A percentile compares a stretch with the other conserved stretches of the same genome.
Evolutionary conservation across 306 rosid species (phyloP).

Genomic region (Vigna trinervia): DNA sequence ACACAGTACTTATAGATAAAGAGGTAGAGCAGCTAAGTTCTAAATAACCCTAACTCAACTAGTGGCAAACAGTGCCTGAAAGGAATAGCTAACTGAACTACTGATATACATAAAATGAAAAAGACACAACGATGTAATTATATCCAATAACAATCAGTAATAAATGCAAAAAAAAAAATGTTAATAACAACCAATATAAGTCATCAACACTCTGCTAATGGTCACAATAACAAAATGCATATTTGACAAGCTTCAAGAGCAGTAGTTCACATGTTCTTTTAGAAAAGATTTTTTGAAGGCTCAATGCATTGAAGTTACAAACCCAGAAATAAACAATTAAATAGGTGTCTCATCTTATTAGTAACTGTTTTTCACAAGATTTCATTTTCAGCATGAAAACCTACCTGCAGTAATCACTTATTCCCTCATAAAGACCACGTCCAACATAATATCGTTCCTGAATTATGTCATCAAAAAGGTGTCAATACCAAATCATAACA

Average conservation of each 20-base stretch:
- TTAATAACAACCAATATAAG: not conserved
- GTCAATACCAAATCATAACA: constrained; percentile 41
- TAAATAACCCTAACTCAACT: not conserved
- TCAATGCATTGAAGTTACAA: constrained; percentile 2
- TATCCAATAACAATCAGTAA: not conserved
- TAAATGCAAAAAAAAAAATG: not conserved
- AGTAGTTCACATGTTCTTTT: no score
- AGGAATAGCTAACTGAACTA: no score
- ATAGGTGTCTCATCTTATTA: not conserved
- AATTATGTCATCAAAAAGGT: constrained; percentile 45
- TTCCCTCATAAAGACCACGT: constrained; percentile 90
- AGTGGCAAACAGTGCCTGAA: not conserved
- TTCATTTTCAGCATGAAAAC: constrained; percentile 38
- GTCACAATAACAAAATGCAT: constrained; percentile 26
- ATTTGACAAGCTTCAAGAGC: not conserved
- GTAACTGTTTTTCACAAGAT: constrained; percentile 14
- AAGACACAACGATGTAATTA: no score
- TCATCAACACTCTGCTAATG: constrained; percentile 3
- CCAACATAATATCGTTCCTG: constrained; percentile 97
- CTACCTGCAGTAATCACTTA: constrained; percentile 89
- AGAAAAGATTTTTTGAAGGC: no score
- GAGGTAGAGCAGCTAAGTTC: not conserved
- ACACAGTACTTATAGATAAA: not conserved
- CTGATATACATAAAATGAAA: no score
- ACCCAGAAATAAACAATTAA: constrained; percentile 30